A percentile compares a stretch with the other conserved stretches of the same genome.
These are phyloP conservation scores for Beauveria sp. DNA, from an alignment of 2,329 filamentous ascomycete species.

Conservation along the genomic window DNA sequence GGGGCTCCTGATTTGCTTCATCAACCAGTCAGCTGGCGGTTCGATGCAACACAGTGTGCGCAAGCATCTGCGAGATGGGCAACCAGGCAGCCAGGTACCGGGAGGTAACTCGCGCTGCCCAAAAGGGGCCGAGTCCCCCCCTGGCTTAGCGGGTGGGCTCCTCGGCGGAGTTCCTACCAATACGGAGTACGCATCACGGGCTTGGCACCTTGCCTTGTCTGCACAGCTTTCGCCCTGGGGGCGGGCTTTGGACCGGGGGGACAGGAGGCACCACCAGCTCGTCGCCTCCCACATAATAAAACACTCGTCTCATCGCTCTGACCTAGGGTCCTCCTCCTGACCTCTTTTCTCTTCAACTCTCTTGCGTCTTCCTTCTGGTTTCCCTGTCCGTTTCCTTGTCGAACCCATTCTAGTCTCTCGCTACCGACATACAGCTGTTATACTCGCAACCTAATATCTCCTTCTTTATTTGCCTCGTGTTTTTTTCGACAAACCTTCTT, in stretches of 20 bases:
- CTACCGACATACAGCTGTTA: background rate
- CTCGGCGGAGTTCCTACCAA: background rate
- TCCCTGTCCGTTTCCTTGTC: background rate
- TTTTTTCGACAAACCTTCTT: conserved; percentile 9
- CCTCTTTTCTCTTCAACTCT: background rate
- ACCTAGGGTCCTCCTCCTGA: background rate
- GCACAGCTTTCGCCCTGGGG: background rate
- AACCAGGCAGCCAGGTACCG: no score
- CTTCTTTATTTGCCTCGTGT: background rate
- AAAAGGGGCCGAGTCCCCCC: no score
- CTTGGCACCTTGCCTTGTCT: background rate
- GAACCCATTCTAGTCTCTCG: conserved; percentile 12
- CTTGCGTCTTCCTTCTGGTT: background rate
- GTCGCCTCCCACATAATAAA: conserved; percentile 11
- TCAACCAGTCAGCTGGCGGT: no score
- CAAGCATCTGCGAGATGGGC: background rate
- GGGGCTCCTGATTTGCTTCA: no score
- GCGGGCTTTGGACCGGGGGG: background rate
- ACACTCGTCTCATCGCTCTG: conserved; percentile 9
- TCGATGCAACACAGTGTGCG: background rate
- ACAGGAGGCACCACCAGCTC: no score
- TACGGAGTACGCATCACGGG: background rate
- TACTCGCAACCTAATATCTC: background rate
- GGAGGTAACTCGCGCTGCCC: no score
- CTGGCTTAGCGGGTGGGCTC: background rate